phyloP scores from a whole-genome alignment of 768 basidiomycete species.

The Boletus rufocinnamomeus region DNA sequence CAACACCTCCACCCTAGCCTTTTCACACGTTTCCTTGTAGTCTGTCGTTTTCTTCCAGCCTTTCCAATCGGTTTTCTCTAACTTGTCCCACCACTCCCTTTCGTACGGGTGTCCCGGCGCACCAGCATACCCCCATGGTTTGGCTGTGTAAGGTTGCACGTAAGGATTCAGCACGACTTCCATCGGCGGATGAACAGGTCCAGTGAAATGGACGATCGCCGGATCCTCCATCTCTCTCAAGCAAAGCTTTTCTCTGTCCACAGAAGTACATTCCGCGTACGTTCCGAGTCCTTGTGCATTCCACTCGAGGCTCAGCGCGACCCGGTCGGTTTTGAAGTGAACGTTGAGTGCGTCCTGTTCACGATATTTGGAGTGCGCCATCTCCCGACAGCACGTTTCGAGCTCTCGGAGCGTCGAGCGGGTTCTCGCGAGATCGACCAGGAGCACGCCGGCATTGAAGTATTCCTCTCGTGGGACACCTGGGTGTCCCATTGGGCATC shows the following conservation, averaged over 20 bases:
- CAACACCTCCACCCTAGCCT: constrained; percentile 13
- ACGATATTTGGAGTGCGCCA: constrained; percentile 34
- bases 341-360: constrained; percentile 57
- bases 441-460: constrained; percentile 59
- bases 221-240: constrained; percentile 43
- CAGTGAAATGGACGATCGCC: constrained; percentile 58
- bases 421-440: constrained; percentile 48
- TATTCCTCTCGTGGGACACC: constrained; percentile 38
- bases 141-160: constrained; percentile 54
- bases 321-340: constrained; percentile 48
- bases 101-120: constrained; percentile 52
- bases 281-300: constrained; percentile 61
- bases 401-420: constrained; percentile 34
- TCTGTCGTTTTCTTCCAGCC: constrained; percentile 32
- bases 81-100: constrained; percentile 47
- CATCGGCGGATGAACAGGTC: constrained; percentile 50
- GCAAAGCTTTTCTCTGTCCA: constrained; percentile 38
- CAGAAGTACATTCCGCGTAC: constrained; percentile 41
- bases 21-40: constrained; percentile 22
- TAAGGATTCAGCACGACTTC: constrained; percentile 49
- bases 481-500: constrained; percentile 49
- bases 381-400: constrained; percentile 23
- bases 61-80: constrained; percentile 47
- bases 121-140: constrained; percentile 60
- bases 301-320: constrained; percentile 45